These are phyloP conservation scores for Jatropha curcas DNA, from an alignment of 345 rosid species.

Conservation along the genomic window DNA sequence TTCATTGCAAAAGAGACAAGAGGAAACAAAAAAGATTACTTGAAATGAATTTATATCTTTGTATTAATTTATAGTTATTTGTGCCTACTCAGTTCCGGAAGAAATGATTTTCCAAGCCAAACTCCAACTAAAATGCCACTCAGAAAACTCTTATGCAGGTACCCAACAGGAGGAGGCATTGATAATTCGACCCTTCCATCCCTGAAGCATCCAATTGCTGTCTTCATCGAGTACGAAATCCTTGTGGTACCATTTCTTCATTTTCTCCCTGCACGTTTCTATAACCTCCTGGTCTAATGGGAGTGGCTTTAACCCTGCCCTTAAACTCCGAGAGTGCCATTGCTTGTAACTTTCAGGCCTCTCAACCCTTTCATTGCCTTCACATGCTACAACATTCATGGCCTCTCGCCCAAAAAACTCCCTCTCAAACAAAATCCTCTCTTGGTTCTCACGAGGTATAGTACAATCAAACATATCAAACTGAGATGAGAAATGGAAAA, in stretches of 20 bases:
- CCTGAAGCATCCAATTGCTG: constrained; percentile 76
- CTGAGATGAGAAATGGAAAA: constrained; percentile 87
- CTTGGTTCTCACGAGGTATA: constrained; percentile 71
- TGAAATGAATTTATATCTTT: no score
- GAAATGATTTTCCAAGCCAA: no score
- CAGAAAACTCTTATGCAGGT: constrained; percentile 36
- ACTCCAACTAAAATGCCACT: neutral
- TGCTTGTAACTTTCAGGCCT: constrained; percentile 96
- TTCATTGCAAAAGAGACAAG: no score
- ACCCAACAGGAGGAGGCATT: constrained; percentile 85
- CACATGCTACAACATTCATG: constrained; percentile 81
- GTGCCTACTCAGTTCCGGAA: no score
- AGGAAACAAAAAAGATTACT: no score
- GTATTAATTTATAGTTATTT: no score
- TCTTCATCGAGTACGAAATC: constrained; percentile 79
- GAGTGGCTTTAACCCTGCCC: constrained; percentile 75
- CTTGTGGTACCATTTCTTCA: constrained; percentile 58
- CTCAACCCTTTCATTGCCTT: constrained; percentile 91
- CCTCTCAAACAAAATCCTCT: constrained; percentile 69
- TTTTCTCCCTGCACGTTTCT: constrained; percentile 43
- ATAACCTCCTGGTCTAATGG: constrained; percentile 52
- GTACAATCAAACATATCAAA: constrained; percentile 84
- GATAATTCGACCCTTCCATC: constrained; percentile 90
- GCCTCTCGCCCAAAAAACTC: constrained; percentile 84
- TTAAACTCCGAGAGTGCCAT: constrained; percentile 70